Base-by-base conservation (phyloP, 2,329 filamentous ascomycete genomes). In the Cytospora piceae region DNA sequence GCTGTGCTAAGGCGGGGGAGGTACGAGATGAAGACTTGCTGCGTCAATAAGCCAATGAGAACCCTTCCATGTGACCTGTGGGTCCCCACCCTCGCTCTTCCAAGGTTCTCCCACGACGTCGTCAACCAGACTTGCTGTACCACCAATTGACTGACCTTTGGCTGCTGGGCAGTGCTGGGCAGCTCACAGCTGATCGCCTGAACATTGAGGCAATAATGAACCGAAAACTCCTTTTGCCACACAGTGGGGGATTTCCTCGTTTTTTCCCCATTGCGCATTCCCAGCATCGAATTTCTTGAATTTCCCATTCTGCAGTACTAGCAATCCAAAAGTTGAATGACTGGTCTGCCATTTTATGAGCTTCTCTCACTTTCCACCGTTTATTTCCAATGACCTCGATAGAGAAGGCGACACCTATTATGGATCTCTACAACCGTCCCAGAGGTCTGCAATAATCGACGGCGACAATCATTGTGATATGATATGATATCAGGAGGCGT, bases 11-110 rank as follows among this genome's bases (percentile, higher is more conserved):
- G 65, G 59, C 65, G 68, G 62, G 61, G 58, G 51, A 53, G 63
- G 68, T 72, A 72, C 70, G 57, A 56, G 20, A 14, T 11, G 42
- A 60, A n/a, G 64, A 70, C 70, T 37, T 70, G 32, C 37, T 31
- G 39, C 17, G 15, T 4, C 3, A 39, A 29, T 39, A 29, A 56
- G 39, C 58, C 61, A 67, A 69, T 60, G 51, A 65, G 51, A 4
- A 60, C 29, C 15, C 22, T 32, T 55, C 24, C 61, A 63, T 63
- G 61, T 63, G 61, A 63, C 61, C 61, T 62, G 3, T 6, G 7
- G 51, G 7, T 51, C 31, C 53, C 59, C 51, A 51, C 52, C 39
- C 42, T 62, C 37, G 60, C 49, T 27, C 54, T 27, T 12, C 14
- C n/a, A n/a, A n/a, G n/a, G n/a, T 9, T 63, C 39, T 53, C 53